phyloP scores from a whole-genome alignment of 768 basidiomycete genomes.

The Mycena leptocephala region DNA sequence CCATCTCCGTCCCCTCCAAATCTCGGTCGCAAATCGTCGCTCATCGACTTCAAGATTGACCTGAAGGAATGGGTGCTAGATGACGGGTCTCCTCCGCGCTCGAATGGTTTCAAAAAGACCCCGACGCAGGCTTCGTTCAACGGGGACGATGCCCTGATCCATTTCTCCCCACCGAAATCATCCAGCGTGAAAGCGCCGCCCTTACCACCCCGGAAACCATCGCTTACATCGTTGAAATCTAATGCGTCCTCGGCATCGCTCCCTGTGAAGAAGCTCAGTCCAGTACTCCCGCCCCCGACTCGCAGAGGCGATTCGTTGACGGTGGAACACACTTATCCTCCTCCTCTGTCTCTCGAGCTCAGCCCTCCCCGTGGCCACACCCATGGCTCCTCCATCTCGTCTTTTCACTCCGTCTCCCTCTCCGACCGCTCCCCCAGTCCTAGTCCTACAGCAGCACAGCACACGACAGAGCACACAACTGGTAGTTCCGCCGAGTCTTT shows the following conservation, averaged over 20 bases:
- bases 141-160: constrained; percentile 64
- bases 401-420: constrained; percentile 88
- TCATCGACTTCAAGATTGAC: constrained; percentile 82
- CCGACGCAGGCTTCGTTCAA: constrained; percentile 47
- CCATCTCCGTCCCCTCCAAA: constrained; percentile 69
- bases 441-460: constrained; percentile 43
- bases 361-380: constrained; percentile 60
- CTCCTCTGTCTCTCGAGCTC: constrained; percentile 47
- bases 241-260: constrained; percentile 54
- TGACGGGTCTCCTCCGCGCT: constrained; percentile 61
- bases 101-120: constrained; percentile 42
- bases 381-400: constrained; percentile 82
- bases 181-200: constrained; percentile 60
- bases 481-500: constrained; percentile 70
- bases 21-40: constrained; percentile 69
- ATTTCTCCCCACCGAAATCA: constrained; percentile 64
- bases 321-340: constrained; percentile 76
- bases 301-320: constrained; percentile 64
- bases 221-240: constrained; percentile 63
- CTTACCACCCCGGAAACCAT: constrained; percentile 79
- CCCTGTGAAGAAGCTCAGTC: constrained; percentile 33
- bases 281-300: constrained; percentile 50
- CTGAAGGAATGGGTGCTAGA: constrained; percentile 84
- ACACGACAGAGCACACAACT: constrained; percentile 35
- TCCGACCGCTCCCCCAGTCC: constrained; percentile 72